Conservation (phyloP, 2,329 filamentous ascomycete genomes). For the Fusarium sambucinum region DNA sequence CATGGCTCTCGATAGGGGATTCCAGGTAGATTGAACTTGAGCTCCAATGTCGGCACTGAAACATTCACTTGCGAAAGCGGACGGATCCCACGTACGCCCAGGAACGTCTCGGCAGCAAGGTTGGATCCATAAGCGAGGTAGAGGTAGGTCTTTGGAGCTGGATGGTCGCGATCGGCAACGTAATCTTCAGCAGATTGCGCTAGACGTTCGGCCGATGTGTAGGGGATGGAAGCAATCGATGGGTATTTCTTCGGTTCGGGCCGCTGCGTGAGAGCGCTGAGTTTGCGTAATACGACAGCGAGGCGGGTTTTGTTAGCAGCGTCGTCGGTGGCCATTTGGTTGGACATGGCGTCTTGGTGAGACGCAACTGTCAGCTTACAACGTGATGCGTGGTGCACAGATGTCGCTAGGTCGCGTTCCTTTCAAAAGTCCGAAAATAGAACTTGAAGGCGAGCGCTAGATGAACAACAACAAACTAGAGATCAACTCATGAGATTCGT, state of each 20-base stretch:
- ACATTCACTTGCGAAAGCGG: conserved; percentile 87
- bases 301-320: conserved; percentile 23
- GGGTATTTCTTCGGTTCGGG: conserved; percentile 46
- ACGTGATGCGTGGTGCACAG: not conserved
- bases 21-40: conserved; percentile 89
- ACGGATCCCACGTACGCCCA: conserved; percentile 79
- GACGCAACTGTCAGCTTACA: conserved; percentile 27
- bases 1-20: conserved; percentile 91
- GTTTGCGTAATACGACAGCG: conserved; percentile 45
- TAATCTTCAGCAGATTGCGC: conserved; percentile 48
- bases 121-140: conserved; percentile 96
- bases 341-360: conserved; percentile 31
- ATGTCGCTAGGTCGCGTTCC: not conserved
- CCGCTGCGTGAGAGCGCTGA: conserved; percentile 36
- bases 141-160: conserved; percentile 67
- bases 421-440: not conserved
- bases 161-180: conserved; percentile 39
- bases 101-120: conserved; percentile 82
- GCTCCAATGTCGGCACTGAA: conserved; percentile 78
- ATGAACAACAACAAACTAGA: not conserved
- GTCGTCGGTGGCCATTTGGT: conserved; percentile 10
- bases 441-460: not conserved
- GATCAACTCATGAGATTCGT: conserved; percentile 5
- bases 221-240: conserved; percentile 51
- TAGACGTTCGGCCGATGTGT: conserved; percentile 49